Evolutionary conservation across 768 basidiomycete species (phyloP), one percentile per base, ranked within the genome.

Genomic region (Lyophyllum decastes): DNA sequence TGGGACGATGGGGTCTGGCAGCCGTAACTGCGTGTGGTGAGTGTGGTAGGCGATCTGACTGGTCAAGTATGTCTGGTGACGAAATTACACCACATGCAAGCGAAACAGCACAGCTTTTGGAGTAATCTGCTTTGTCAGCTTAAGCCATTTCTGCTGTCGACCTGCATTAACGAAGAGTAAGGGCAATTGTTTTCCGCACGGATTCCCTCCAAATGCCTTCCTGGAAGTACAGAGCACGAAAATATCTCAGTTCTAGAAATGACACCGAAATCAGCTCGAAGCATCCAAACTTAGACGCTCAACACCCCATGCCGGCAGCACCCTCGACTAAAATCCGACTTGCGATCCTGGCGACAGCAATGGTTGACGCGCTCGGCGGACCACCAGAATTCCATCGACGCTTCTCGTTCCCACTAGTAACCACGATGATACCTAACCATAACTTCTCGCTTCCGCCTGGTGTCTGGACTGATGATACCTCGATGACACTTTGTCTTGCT

Each of bases 381-480:
- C 79, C 80, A 19, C 59, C 70, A 22, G 79, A 81, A 64, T 76
- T 77, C 62, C 69, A 70, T 5, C 8, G n/a, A 14, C 75, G 79
- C 21, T 77, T 72, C 54, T 61, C 72, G 11, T 79, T 77, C 65
- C 62, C 69, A 7, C 66, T 76, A 44, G 55, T 78, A 49, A 64
- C 65, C 6, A 55, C 65, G 17, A 80, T 79, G 77, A 59, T 59
- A 5, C 73, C 73, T 16, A 81, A 79, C 61, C 41, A 63, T 0
- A 77, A 71, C 44, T 80, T 79, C 59, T 48, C 46, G 21, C 66
- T 76, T 12, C 67, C 67, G 0, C 60, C 72, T 2, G 79, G 80
- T 2, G 70, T 75, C 22, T 82, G 78, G 78, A 80, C 79, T 10
- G 80, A 81, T 64, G 79, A 81, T 59, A 81, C 78, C 1, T 77